Percentiles rank a stretch among this genome's conserved stretches.
These are phyloP conservation scores for Fusarium sp. DNA, from an alignment of 2,329 filamentous ascomycete genomes.

Conservation along the genomic window DNA sequence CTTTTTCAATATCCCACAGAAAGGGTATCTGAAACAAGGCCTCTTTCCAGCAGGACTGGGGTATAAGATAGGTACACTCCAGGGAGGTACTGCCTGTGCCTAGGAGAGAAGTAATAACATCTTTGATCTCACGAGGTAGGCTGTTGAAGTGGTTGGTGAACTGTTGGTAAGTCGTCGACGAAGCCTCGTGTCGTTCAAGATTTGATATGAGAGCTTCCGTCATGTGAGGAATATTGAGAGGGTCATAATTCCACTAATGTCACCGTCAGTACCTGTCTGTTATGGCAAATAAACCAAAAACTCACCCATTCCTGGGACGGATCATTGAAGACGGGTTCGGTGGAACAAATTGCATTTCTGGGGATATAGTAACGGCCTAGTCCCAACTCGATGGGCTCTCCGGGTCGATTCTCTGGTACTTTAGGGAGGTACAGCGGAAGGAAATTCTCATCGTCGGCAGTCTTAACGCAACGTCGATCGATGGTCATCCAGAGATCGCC, in stretches of 20 bases:
- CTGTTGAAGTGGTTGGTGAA: conserved; percentile 1
- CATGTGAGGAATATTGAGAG: not conserved
- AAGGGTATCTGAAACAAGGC: not conserved
- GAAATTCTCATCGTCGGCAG: not conserved
- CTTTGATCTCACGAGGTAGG: conserved; percentile 3
- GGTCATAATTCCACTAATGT: too few species aligned
- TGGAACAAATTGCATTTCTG: not conserved
- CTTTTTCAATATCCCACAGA: conserved; percentile 1
- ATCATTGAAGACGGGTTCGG: too few species aligned
- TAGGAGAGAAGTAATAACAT: not conserved
- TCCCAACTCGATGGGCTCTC: conserved; percentile 5
- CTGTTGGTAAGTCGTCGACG: not conserved
- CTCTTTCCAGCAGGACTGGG: not conserved
- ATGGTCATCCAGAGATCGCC: not conserved
- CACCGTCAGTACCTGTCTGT: too few species aligned
- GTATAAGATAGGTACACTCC: conserved; percentile 4
- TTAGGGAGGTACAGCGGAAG: conserved; percentile 3
- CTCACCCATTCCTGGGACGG: too few species aligned
- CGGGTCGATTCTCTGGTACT: not conserved
- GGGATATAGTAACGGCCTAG: conserved; percentile 9
- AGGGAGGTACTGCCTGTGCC: not conserved
- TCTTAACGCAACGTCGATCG: not conserved
- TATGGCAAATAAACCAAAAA: too few species aligned
- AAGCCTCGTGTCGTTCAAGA: not conserved
- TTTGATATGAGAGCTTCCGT: not conserved